Percentiles rank a stretch among this genome's conserved stretches.
phyloP scores from a whole-genome alignment of 257 asterid species.

The Plantago elongata region DNA sequence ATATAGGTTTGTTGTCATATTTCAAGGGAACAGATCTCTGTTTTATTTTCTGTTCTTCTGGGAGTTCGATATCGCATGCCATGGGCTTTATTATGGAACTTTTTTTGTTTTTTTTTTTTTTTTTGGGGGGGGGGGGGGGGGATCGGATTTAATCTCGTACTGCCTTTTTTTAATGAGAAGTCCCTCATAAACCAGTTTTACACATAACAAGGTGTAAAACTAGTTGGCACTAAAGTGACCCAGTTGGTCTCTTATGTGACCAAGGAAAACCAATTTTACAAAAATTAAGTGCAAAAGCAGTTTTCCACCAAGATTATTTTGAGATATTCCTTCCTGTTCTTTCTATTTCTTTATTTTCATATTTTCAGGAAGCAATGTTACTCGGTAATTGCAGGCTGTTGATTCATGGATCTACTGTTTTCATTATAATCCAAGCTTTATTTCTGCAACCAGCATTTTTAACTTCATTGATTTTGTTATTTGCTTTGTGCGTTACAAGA shows the following conservation, averaged over 20 bases:
- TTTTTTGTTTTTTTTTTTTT: background rate
- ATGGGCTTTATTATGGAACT: background rate
- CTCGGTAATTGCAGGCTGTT: background rate
- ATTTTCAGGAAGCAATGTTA: background rate
- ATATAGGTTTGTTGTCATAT: background rate
- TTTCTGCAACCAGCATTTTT: background rate
- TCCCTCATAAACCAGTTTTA: too few species aligned
- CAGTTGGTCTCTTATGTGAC: too few species aligned
- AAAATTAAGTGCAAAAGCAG: too few species aligned
- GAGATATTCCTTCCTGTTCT: background rate
- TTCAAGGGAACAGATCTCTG: background rate
- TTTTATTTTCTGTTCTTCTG: constrained; percentile 1
- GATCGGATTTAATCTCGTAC: too few species aligned
- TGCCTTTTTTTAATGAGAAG: too few species aligned
- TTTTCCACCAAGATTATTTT: too few species aligned
- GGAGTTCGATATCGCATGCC: background rate
- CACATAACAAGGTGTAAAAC: too few species aligned
- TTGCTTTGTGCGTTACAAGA: too few species aligned
- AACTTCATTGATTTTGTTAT: background rate
- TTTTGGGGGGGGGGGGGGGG: too few species aligned
- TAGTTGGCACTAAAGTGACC: too few species aligned
- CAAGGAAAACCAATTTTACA: too few species aligned
- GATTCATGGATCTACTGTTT: background rate
- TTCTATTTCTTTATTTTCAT: background rate
- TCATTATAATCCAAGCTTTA: background rate